These are phyloP conservation scores for Pseudozyma tsukubaensis DNA, from an alignment of 1,284 basidiomycete genomes.

Conservation along the genomic window DNA sequence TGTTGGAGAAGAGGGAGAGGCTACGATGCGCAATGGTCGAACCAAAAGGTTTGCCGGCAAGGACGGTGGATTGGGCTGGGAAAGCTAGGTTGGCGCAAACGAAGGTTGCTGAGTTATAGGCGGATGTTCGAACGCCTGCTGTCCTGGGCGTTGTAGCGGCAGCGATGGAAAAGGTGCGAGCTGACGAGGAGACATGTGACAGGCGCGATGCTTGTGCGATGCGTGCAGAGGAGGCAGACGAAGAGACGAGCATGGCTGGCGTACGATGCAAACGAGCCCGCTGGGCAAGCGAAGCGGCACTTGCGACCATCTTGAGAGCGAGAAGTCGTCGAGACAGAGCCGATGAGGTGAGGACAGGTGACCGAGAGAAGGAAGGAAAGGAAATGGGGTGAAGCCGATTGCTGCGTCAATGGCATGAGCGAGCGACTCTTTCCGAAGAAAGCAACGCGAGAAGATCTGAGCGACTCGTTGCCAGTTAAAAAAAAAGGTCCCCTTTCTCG, in stretches of 20 bases:
- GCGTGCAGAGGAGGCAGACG: too few species aligned
- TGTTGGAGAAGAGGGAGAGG: slow-evolving; percentile 19
- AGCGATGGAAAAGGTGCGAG: slow-evolving; percentile 11
- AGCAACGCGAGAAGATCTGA: too few species aligned
- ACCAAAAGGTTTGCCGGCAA: slow-evolving; percentile 29
- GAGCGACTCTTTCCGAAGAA: too few species aligned
- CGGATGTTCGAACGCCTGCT: slow-evolving; percentile 13
- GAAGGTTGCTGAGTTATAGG: slow-evolving; percentile 25
- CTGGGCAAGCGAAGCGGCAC: slow-evolving; percentile 30
- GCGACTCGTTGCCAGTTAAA: too few species aligned
- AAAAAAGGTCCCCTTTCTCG: background rate
- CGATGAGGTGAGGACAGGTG: too few species aligned
- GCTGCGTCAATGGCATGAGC: too few species aligned
- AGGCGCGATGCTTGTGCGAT: too few species aligned
- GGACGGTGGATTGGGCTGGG: slow-evolving; percentile 19
- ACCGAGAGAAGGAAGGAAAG: too few species aligned
- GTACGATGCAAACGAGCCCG: slow-evolving; percentile 24
- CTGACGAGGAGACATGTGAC: background rate
- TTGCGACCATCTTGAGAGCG: slow-evolving; percentile 17
- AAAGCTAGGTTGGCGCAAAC: slow-evolving; percentile 16
- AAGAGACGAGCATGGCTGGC: background rate
- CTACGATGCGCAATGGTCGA: slow-evolving; percentile 20
- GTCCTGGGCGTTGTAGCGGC: slow-evolving; percentile 11
- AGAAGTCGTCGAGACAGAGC: too few species aligned
- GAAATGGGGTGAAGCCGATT: too few species aligned